Base-by-base conservation (phyloP, 148 eudicot species). In the Gaultheria prostrata region DNA sequence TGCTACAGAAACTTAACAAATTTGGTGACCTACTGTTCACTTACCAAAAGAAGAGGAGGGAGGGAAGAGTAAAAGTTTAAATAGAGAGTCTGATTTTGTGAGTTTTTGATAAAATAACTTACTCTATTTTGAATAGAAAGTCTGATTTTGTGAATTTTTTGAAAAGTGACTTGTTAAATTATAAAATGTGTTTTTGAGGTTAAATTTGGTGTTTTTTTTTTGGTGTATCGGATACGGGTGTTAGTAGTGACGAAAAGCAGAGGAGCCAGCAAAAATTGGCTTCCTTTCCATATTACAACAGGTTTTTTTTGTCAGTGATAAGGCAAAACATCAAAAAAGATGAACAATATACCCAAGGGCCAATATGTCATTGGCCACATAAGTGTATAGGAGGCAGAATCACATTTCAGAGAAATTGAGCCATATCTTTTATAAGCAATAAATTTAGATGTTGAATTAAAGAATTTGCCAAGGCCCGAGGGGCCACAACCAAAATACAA, bases 231-330 rank as follows among this genome's bases (percentile, higher is more conserved):
- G n/a, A n/a, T n/a, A n/a, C n/a, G n/a, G n/a, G n/a, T n/a, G n/a
- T n/a, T n/a, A n/a, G n/a, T n/a, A n/a, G 24, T 65, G 82, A 81
- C 70, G 77, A 21, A 26, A 57, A 61, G 70, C 35, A 33, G 35
- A 33, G 3, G 3, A 33, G 3, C 35, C 80, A 50, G 43, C 1
- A 50, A 77, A 51, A 4, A 77, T 50, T 6, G 6, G 3, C 24
- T 77, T n/a, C 20, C 28, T 13, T 28, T 30, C 80, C 54, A 26
- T 49, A 50, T 26, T 28, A 76, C 17, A 2, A 15, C 24, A 17
- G n/a, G 59, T 1, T 21, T 28, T 28, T 26, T 50, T 26, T 50
- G 32, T 6, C 49, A 15, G 35, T 28, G 59, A 77, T 77, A 13
- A 77, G 50, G 53, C 80, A 26, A 43, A 1, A 75, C 20, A 20